phyloP scores from a whole-genome alignment of 371 early-diverging fungal species.

The Sporodiniella umbellata region DNA sequence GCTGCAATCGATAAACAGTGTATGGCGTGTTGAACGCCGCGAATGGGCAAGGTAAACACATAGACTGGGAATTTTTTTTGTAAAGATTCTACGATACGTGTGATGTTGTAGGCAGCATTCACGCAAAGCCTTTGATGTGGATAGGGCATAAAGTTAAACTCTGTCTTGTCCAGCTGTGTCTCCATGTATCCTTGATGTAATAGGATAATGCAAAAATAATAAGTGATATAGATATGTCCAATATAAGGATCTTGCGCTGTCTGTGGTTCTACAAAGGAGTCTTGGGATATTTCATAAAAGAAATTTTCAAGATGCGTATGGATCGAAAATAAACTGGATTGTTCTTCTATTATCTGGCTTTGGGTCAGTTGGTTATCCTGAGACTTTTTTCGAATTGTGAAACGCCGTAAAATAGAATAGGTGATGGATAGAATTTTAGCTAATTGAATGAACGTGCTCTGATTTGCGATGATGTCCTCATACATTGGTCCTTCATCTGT shows the following conservation, averaged over 20 bases:
- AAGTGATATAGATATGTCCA: conserved; percentile 68
- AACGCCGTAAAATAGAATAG: conserved; percentile 25
- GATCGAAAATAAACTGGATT: conserved; percentile 34
- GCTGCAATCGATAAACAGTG: conserved; percentile 38
- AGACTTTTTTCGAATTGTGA: conserved; percentile 21
- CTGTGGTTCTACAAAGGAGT: conserved; percentile 44
- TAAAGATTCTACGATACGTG: conserved; percentile 32
- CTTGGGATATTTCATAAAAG: conserved; percentile 46
- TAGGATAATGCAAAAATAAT: conserved; percentile 74
- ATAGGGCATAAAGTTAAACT: conserved; percentile 23
- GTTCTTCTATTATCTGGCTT: conserved; percentile 36
- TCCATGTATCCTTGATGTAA: conserved; percentile 74
- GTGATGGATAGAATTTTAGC: conserved; percentile 34
- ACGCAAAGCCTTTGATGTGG: conserved; percentile 36
- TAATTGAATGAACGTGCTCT: conserved; percentile 40
- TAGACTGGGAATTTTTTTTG: conserved; percentile 19
- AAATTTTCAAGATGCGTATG: conserved; percentile 47
- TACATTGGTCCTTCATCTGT: conserved; percentile 34
- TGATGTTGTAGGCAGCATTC: conserved; percentile 42
- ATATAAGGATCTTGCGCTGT: conserved; percentile 35
- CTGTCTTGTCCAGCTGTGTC: conserved; percentile 23
- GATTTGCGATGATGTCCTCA: conserved; percentile 37
- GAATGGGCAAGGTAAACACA: conserved; percentile 27
- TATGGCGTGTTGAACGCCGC: conserved; percentile 44
- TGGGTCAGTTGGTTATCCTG: conserved; percentile 25